Evolutionary conservation across 345 rosid genomes (phyloP), one percentile per base, ranked within the genome.

Genomic region (Euclidium syriacum): DNA sequence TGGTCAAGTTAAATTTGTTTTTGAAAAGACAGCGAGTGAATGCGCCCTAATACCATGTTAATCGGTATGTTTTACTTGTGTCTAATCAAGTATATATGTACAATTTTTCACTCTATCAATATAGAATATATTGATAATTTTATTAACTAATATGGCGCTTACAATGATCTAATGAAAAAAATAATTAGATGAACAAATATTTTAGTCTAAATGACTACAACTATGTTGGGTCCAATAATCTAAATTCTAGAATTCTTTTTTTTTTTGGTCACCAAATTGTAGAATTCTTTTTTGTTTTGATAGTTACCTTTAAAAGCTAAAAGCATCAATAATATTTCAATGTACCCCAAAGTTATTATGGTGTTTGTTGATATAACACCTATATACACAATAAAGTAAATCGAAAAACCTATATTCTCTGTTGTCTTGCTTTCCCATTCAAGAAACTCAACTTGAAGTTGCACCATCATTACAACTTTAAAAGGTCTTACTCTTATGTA

Each of bases 381-480:
- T 62, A 40, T 56, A 62, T 41, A 71, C 65, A 64, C 54, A 71
- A 68, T 64, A 24, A 64, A 50, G 70, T 64, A 49, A 64, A 49
- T 9, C 3, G 44, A 64, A 51, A 22, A 49, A 20, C 29, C 27
- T 47, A 70, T 10, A 70, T 70, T 32, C 69, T 70, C 64, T 47
- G 64, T 23, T 54, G 39, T 55, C 18, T 63, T 48, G 47, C 38
- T 64, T 48, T 71, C 75, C 58, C 17, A 11, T 56, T 56, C 3
- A 40, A 63, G 70, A 63, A 71, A 71, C 40, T 56, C n/a, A 56
- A 63, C 64, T 62, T 22, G 74, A 70, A 63, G 64, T 62, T 55
- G 53, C 48, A 40, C 51, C 50, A 69, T 52, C 73, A 61, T 44
- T 53, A 70, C 63, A 26, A 53, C 44, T 53, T 43, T 6, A 70